A percentile compares a stretch with the other conserved stretches of the same genome.
Conservation (phyloP, 2,329 filamentous ascomycete genomes). For the Diaporthe nobilis region DNA sequence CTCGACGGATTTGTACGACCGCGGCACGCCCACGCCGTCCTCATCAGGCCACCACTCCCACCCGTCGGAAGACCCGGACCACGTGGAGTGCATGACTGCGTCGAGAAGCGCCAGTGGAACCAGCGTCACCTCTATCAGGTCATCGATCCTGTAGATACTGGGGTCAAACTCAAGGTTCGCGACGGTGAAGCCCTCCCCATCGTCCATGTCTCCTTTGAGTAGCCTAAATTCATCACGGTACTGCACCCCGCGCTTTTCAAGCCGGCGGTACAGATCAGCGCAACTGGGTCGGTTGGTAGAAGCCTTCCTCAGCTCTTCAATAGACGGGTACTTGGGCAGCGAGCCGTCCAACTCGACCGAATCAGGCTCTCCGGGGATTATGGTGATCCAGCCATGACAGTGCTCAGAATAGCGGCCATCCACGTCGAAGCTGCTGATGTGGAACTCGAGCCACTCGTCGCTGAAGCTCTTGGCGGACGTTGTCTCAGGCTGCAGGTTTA, state of each 20-base stretch:
- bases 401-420: conserved; percentile 15
- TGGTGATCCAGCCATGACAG: neutral
- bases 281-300: conserved; percentile 16
- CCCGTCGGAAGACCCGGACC: neutral
- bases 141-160: neutral
- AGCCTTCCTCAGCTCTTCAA: neutral
- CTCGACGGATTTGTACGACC: conserved; percentile 19
- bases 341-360: neutral
- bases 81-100: conserved; percentile 14
- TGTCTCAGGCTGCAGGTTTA: conserved; percentile 43
- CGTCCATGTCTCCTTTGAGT: conserved; percentile 6
- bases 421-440: conserved; percentile 25
- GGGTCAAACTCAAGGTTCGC: conserved; percentile 10
- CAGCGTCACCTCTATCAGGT: neutral
- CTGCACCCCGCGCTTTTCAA: conserved; percentile 3
- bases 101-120: conserved; percentile 8
- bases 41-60: conserved; percentile 25
- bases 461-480: conserved; percentile 24
- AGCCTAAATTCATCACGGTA: conserved; percentile 15
- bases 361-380: neutral
- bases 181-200: neutral
- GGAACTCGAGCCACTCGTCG: conserved; percentile 31
- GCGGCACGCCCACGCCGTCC: conserved; percentile 20
- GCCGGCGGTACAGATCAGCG: conserved; percentile 19
- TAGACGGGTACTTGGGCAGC: neutral